phyloP scores from a whole-genome alignment of 805 yeast genomes.

The Clavispora fructus region DNA sequence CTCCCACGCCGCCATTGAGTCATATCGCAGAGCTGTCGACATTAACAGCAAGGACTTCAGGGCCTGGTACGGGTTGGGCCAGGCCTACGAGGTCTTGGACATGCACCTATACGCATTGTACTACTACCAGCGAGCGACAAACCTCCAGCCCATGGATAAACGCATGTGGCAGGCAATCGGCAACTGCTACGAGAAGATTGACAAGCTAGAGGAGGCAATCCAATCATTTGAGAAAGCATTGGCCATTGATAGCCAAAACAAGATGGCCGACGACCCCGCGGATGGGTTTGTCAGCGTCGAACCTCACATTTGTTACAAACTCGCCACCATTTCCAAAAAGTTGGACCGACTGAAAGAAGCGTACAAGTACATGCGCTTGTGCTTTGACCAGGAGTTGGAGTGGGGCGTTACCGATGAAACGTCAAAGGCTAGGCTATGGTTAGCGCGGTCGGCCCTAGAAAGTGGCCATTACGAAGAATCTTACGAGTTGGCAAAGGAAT shows the following conservation, averaged over 20 bases:
- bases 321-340: conserved; percentile 64
- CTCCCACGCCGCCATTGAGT: conserved; percentile 95
- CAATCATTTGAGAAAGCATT: conserved; percentile 79
- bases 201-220: conserved; percentile 65
- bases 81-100: conserved; percentile 93
- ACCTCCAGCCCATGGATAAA: conserved; percentile 81
- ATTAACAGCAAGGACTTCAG: conserved; percentile 83
- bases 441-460: conserved; percentile 63
- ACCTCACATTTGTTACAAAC: conserved; percentile 52
- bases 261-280: conserved; percentile 13
- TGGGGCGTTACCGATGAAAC: conserved; percentile 71
- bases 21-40: conserved; percentile 89
- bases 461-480: conserved; percentile 61
- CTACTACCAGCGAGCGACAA: conserved; percentile 87
- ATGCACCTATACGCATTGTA: conserved; percentile 91
- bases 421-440: conserved; percentile 79
- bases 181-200: conserved; percentile 77
- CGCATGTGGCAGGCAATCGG: conserved; percentile 97
- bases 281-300: conserved; percentile 38
- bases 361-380: conserved; percentile 56
- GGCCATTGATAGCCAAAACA: conserved; percentile 38
- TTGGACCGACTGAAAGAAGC: conserved; percentile 50
- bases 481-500: conserved; percentile 64
- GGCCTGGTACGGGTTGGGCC: conserved; percentile 98
- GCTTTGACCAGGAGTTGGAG: conserved; percentile 58